Conservation (phyloP, 2,329 filamentous ascomycete species). For the Xylaria sp. region DNA sequence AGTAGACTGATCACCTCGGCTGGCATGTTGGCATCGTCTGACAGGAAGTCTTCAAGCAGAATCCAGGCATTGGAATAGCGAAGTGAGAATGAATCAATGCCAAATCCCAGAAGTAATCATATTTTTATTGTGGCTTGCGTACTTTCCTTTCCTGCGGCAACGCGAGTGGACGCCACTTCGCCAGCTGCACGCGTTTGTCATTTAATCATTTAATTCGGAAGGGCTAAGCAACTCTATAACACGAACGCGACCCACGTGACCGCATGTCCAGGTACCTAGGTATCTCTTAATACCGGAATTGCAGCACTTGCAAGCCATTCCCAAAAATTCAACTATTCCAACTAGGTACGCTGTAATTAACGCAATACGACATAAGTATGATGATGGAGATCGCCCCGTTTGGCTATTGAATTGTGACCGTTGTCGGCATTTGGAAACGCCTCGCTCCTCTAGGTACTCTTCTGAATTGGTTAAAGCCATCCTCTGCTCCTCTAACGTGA, state of each 20-base stretch:
- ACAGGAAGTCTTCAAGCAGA: neutral
- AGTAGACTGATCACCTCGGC: slow-evolving; percentile 52
- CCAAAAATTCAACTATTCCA: neutral
- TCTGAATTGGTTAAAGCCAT: neutral
- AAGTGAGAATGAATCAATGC: neutral
- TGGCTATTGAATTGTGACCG: neutral
- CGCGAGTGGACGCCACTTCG: neutral
- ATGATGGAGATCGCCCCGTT: neutral
- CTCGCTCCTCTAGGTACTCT: neutral
- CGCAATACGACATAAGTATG: neutral
- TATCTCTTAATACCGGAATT: neutral
- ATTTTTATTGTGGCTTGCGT: neutral
- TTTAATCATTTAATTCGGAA: neutral
- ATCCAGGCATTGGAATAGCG: neutral
- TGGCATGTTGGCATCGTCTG: slow-evolving; percentile 44
- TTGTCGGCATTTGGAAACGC: neutral
- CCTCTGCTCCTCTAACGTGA: neutral
- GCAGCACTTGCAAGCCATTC: too few species aligned
- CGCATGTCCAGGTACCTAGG: neutral
- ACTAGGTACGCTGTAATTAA: neutral
- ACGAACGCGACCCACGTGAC: slow-evolving; percentile 25
- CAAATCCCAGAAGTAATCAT: neutral
- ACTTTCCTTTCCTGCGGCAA: neutral
- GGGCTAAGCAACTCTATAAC: neutral
- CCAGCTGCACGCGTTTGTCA: neutral